Percentiles rank a stretch among this genome's conserved stretches.
Conservation (phyloP, 1,139 yeast species). For the Candida tetrigidarum region DNA sequence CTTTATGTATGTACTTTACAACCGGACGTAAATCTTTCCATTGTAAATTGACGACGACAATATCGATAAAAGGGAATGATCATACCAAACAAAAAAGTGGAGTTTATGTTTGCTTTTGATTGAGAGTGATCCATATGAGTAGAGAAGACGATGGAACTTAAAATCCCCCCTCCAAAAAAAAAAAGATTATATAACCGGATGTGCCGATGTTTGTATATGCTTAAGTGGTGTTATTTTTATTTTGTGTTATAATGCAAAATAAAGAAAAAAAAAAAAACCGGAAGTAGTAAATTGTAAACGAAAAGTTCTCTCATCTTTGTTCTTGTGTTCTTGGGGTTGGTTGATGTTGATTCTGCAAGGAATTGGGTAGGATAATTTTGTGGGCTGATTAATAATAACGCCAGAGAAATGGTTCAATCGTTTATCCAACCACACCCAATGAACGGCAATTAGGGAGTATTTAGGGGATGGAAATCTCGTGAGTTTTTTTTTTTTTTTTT, state of each 20-base stretch:
- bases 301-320: background rate
- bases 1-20: too few relatives aligned
- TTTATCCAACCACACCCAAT: background rate
- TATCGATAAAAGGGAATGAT: too few relatives aligned
- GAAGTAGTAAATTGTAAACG: conserved; percentile 5
- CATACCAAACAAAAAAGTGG: too few relatives aligned
- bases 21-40: background rate
- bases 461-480: background rate
- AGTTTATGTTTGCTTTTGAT: too few relatives aligned
- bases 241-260: background rate
- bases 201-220: conserved; percentile 5
- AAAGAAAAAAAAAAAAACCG: too few relatives aligned
- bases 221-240: background rate
- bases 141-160: background rate
- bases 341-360: conserved; percentile 1
- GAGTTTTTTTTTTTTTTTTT: background rate
- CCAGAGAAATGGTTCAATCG: background rate
- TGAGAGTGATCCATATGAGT: background rate
- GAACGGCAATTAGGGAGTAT: background rate
- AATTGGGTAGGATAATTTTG: background rate
- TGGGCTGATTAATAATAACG: conserved; percentile 2
- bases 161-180: too few relatives aligned
- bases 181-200: background rate
- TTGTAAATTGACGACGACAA: background rate
- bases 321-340: background rate